Base-by-base conservation (phyloP, 176 grass and related monocot species). In the Chloris gayana region DNA sequence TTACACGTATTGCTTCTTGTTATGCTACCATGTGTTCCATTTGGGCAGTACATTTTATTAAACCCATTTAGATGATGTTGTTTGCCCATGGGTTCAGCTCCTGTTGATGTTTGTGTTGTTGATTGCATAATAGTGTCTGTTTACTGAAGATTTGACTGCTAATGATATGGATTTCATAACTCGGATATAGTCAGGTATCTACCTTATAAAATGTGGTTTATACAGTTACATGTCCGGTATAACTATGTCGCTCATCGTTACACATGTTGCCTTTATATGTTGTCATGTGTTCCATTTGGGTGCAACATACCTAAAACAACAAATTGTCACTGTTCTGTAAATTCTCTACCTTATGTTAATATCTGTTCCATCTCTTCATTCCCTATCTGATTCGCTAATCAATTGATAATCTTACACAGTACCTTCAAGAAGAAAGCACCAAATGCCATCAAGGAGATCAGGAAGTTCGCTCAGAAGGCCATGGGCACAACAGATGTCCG, bases 351-450 rank as follows among this genome's bases (percentile, higher is more conserved):
- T 39, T 38, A 35, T 33, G 15, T 12, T 63, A 1, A 26, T 10
- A 26, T 11, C 2, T 61, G 10, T 64, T 44, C 2, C 3, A 15
- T 47, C 42, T 44, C n/a, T 1, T 51, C 19, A 1, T 22, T 31
- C 0, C 12, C 1, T 13, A 29, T 11, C 2, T 25, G 9, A 9
- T 61, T 10, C 2, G n/a, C 22, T 49, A 29, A 27, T 42, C 34
- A 8, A 21, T 37, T 2, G 5, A 10, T 53, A 32, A n/a, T n/a
- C n/a, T n/a, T n/a, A 31, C n/a, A 13, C 73, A 83, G 88, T 83
- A 90, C 73, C 24, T 90, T 90, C 61, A 89, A 89, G 79, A 82
- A 78, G 78, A 86, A 78, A 74, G 83, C 83, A 2, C 88, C 88
- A 0, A 83, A 82, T 2, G 88, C 83, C 39, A 74, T 86, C 35